Evolutionary conservation across 1,284 basidiomycete species (phyloP).

Genomic region (Cutaneotrichosporon sp.): DNA sequence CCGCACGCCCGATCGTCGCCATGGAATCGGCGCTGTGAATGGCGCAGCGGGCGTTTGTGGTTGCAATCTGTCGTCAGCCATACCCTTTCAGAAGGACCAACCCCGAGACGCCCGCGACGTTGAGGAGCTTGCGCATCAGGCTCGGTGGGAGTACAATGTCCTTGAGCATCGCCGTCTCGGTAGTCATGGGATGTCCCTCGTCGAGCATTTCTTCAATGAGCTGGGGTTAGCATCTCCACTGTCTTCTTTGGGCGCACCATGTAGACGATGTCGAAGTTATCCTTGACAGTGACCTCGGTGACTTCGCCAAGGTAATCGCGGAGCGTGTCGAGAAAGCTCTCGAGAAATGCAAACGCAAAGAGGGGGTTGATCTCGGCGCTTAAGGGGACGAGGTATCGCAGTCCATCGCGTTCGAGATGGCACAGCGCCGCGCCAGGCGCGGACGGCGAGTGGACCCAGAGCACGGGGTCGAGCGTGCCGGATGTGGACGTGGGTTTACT

Average conservation of each 20-base stretch:
- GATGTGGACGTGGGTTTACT: too few species aligned
- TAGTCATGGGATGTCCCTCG: slow-evolving; percentile 87
- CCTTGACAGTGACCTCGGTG: slow-evolving; percentile 68
- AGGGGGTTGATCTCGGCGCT: slow-evolving; percentile 77
- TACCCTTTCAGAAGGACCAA: slow-evolving; percentile 18
- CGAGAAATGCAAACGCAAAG: slow-evolving; percentile 81
- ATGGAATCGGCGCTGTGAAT: slow-evolving; percentile 88
- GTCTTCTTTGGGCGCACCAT: too few species aligned
- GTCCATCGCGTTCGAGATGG: slow-evolving; percentile 66
- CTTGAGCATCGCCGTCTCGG: slow-evolving; percentile 82
- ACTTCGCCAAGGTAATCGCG: slow-evolving; percentile 78
- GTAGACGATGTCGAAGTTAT: slow-evolving; percentile 94
- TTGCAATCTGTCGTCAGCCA: slow-evolving; percentile 40
- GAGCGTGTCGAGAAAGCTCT: slow-evolving; percentile 75
- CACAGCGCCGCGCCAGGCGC: slow-evolving; percentile 47
- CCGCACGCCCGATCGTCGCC: slow-evolving; percentile 77
- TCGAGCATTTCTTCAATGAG: slow-evolving; percentile 93
- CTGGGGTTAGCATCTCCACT: slow-evolving; percentile 51
- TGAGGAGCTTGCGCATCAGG: slow-evolving; percentile 69
- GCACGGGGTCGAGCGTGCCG: slow-evolving; percentile 31
- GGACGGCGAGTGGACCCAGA: slow-evolving; percentile 41
- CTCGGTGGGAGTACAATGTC: slow-evolving; percentile 88
- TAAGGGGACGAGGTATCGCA: slow-evolving; percentile 73
- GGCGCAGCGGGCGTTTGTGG: slow-evolving; percentile 54
- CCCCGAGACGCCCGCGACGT: slow-evolving; percentile 57